Evolutionary conservation across 2,329 filamentous ascomycete genomes (phyloP).

Genomic region (Akanthomyces uredinophilus): DNA sequence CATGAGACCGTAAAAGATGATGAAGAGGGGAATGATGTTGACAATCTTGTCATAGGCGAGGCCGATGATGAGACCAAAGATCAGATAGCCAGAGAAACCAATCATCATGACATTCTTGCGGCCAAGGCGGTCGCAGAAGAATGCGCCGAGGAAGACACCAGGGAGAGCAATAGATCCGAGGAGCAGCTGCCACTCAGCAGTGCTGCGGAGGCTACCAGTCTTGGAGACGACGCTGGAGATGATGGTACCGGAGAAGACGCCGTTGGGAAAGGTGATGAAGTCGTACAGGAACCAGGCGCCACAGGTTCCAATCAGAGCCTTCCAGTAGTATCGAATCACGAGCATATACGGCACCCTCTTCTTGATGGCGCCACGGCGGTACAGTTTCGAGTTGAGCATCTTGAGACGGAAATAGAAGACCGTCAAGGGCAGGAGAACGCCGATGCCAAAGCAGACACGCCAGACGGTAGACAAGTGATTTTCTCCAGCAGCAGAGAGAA

Average conservation of each 20-base stretch:
- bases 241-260: conserved; percentile 41
- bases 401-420: conserved; percentile 53
- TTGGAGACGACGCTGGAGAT: conserved; percentile 33
- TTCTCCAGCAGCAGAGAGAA: conserved; percentile 33
- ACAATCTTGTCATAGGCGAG: conserved; percentile 42
- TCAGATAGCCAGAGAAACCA: conserved; percentile 44
- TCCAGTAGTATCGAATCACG: conserved; percentile 50
- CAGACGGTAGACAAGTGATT: conserved; percentile 37
- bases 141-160: conserved; percentile 45
- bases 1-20: conserved; percentile 48
- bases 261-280: conserved; percentile 43
- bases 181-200: conserved; percentile 45
- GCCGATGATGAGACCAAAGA: conserved; percentile 49
- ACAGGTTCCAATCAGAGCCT: conserved; percentile 45
- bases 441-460: conserved; percentile 45
- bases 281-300: conserved; percentile 53
- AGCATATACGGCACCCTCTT: conserved; percentile 44
- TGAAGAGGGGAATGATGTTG: conserved; percentile 44
- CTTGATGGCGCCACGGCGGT: conserved; percentile 49
- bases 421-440: conserved; percentile 44
- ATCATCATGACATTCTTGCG: conserved; percentile 47
- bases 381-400: conserved; percentile 47
- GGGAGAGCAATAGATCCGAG: conserved; percentile 40
- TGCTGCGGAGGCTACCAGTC: conserved; percentile 31
- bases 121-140: conserved; percentile 42